A percentile compares a stretch with the other conserved stretches of the same genome.
Conservation (phyloP, 1,284 basidiomycete species). For the Ustilago bromivora region DNA sequence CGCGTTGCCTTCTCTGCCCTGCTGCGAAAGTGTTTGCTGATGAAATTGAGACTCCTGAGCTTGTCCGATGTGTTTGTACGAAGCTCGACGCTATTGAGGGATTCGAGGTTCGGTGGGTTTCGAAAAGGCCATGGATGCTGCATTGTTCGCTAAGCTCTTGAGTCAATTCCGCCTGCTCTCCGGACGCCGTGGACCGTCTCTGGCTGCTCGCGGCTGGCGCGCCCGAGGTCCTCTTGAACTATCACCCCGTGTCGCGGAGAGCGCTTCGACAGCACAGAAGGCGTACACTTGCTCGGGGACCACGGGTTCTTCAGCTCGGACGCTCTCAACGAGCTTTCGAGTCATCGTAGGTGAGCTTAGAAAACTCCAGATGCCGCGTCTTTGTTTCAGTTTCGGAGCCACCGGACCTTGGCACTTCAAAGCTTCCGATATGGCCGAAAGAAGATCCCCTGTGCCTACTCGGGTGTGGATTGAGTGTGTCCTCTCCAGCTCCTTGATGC, state of each 20-base stretch:
- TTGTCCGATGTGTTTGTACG: background rate
- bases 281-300: background rate
- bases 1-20: background rate
- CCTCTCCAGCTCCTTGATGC: background rate
- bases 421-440: background rate
- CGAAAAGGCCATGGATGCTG: background rate
- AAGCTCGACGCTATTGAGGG: conserved; percentile 11
- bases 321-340: background rate
- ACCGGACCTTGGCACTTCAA: background rate
- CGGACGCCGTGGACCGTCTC: background rate
- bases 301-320: background rate
- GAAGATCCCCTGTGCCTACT: background rate
- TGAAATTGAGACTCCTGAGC: background rate
- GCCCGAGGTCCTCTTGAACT: background rate
- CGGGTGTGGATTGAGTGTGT: background rate
- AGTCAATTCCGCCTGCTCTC: background rate
- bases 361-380: conserved; percentile 1
- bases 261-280: background rate
- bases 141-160: background rate
- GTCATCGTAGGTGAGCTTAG: background rate
- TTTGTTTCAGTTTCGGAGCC: background rate
- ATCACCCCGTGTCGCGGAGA: background rate
- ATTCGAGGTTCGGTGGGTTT: background rate
- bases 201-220: background rate
- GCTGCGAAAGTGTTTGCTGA: background rate